Base-by-base conservation (phyloP, 1,284 basidiomycete genomes). In the Pseudozyma thailandica region DNA sequence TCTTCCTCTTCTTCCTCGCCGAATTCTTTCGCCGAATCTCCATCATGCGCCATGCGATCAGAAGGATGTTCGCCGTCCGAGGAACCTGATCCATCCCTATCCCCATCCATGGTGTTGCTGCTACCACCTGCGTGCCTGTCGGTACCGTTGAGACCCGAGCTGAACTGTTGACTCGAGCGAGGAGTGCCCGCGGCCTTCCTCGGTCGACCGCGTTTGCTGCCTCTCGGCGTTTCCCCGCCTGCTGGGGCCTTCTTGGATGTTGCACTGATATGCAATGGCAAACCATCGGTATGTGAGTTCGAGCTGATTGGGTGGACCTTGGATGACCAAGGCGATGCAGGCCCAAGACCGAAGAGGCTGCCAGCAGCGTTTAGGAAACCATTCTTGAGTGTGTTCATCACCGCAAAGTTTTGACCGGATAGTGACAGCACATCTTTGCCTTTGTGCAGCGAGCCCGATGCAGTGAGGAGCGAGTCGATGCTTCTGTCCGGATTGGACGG, bases 331-430 rank as follows among this genome's bases (percentile, higher is more conserved):
- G 60, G 46, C 28, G 68, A 71, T 25, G 18, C 47, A 12, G 60
- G 47, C 5, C 49, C 43, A 21, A 64, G 21, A 30, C 49, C 63
- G 56, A 64, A 53, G 12, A 71, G 31, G 12, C 49, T 50, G 18
- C 68, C 68, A 3, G 68, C 61, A 23, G 68, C 68, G 25, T 42
- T 60, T 15, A 71, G 46, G 2, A 71, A 37, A 2, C 61, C 57
- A 25, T 64, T 61, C 39, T 59, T 71, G 56, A 71, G 60, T 13
- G 54, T 56, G 46, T 48, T 64, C 44, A 71, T 53, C 18, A 64
- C 56, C 18, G 61, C 61, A 42, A 71, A 71, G 46, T 56, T 64
- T 33, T 56, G 31, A n/a, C 18, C 21, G 9, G 37, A 18, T 3
- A 5, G 27, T 20, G 44, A 20, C 26, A 56, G 49, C 31, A 25